Base-by-base conservation (phyloP, 164 flowering plant species). In the Piper betle region DNA sequence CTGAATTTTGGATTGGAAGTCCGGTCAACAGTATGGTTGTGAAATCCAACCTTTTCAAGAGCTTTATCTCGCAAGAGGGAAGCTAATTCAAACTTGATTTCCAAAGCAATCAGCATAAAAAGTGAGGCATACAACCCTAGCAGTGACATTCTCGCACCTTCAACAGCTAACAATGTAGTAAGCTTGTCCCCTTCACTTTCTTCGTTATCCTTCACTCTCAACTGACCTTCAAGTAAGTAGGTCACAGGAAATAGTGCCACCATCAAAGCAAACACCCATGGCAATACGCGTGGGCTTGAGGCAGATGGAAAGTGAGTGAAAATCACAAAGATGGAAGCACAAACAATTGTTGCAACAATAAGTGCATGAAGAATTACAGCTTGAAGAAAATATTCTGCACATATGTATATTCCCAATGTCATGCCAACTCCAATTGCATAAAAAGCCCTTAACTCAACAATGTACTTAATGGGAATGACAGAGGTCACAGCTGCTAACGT, bases 191-290 rank as follows among this genome's bases (percentile, higher is more conserved):
- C 96, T 66, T 67, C 78, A 69, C 62, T 63, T 40, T 76, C 81
- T 59, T 54, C 81, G 20, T 74, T 57, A 69, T 65, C 77, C 62
- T 73, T 81, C 10, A 80, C 73, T 68, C 99, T 84, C 60, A 94
- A 72, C 66, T 94, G 95, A 56, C 96, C 99, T 71, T 94, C 99
- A 64, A 94, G 67, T 25, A 94, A 74, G 73, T 91, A 94, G 19
- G 97, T 88, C 55, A 94, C 95, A 1, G 99, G 99, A 66, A 94
- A 91, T 65, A 94, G 95, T 61, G 99, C 95, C 56, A 94, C 97
- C 64, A 94, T 80, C 3, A 88, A 73, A 40, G 97, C 99, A 73
- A 94, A 94, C 25, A 88, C 77, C 99, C 96, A 91, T 15, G 99
- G 99, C 19, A 94, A 72, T 39, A 85, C 70, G 73, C 78, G 86